Percentiles rank a stretch among this genome's conserved stretches.
Conservation (phyloP, 176 grass and related monocot genomes). For the sorghum (Sorghum bicolor) region Sorghum_bicolor_NCBIv3 NC_012873.2:49135001-49135500, state of each 20-base stretch:
- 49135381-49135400: conserved; percentile 28
- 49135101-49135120: no score
- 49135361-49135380: conserved; percentile 19
- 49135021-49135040: no score
- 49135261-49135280: conserved; percentile 35
- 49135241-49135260: conserved; percentile 41
- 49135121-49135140: no score
- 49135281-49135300: conserved; percentile 13
- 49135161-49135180: conserved; percentile 1
- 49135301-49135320: conserved; percentile 42
- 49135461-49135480: conserved; percentile 44
- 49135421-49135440: conserved; percentile 29
- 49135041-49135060: no score
- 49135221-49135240: conserved; percentile 28
- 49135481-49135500: conserved; percentile 16
- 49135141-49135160: no score
- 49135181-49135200: conserved; percentile 45
- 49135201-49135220: conserved; percentile 31
- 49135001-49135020: no score
- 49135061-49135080: no score
- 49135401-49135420: conserved; percentile 37
- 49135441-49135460: conserved; percentile 38
- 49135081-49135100: no score
- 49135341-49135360: conserved; percentile 1
- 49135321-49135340: conserved; percentile 39